A percentile compares a stretch with the other conserved stretches of the same genome.
phyloP scores from a whole-genome alignment of 306 rosid species.

The Rubus idaeus region DNA sequence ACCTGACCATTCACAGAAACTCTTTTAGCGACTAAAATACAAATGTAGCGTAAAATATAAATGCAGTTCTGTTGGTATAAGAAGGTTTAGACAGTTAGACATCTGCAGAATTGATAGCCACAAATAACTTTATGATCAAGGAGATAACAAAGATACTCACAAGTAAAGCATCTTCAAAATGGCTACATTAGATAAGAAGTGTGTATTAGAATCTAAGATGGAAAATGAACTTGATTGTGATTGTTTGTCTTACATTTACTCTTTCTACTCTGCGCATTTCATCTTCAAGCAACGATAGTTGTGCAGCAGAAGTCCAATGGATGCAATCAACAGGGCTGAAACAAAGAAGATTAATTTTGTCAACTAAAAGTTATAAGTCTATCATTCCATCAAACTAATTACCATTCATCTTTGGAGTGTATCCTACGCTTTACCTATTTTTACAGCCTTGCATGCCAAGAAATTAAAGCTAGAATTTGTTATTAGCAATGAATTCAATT shows the following conservation, averaged over 20 bases:
- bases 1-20: slow-evolving; percentile 53
- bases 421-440: not conserved
- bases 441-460: not conserved
- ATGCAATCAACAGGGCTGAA: slow-evolving; percentile 98
- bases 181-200: slow-evolving; percentile 13
- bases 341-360: slow-evolving; percentile 23
- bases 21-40: slow-evolving; percentile 9
- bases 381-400: not conserved
- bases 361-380: slow-evolving; percentile 6
- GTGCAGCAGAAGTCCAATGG: slow-evolving; percentile 98
- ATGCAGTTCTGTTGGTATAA: not conserved
- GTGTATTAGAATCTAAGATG: slow-evolving; percentile 8
- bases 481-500: too few species aligned
- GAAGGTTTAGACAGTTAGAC: not conserved
- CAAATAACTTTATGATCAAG: slow-evolving; percentile 18
- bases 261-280: slow-evolving; percentile 97
- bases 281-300: slow-evolving; percentile 88
- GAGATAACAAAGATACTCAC: slow-evolving; percentile 2
- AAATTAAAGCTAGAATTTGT: not conserved
- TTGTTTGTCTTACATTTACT: slow-evolving; percentile 72
- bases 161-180: slow-evolving; percentile 19
- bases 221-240: slow-evolving; percentile 9
- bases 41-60: not conserved
- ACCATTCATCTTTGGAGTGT: not conserved
- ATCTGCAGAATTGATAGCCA: not conserved